Evolutionary conservation across 2,329 filamentous ascomycete species (phyloP), one percentile per base, ranked within the genome.

Genomic region (Colletotrichum tropicale): DNA sequence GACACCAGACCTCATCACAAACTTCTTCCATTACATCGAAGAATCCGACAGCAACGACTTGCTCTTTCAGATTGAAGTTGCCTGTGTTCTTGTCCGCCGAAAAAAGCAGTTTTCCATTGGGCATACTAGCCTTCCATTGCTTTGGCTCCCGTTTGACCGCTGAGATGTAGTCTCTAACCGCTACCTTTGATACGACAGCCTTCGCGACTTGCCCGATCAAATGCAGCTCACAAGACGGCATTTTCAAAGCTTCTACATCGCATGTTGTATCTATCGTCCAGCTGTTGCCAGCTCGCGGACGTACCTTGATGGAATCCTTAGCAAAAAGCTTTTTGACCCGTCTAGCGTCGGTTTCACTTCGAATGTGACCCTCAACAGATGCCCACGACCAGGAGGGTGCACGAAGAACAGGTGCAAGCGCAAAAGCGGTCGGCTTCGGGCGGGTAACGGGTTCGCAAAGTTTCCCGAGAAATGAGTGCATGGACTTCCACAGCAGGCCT

Each of bases 361-460:
- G 6, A 7, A 58, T 32, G 6, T n/a, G 71, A 8, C 71, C 71
- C 36, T 74, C 66, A 4, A 74, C 56, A 8, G 66, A 74, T 10
- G 71, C 71, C 71, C 71, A 74, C 3, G 71, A 74, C 71, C 71
- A 74, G 2, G 66, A 64, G 1, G 71, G 71, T 3, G 71, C 71
- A 32, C 71, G 71, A 8, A 64, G 24, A 4, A 70, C 71, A 9
- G 71, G 71, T 24, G 58, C n/a, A 8, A 58, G 71, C 0, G 71
- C 71, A 15, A 70, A 70, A 18, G 24, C 16, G 2, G 58, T 74
- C 6, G 71, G 66, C 9, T 28, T 32, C 12, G 66, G 71, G 7
- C 71, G 71, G 15, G 70, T 64, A 16, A 64, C 15, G 6, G 70
- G 4, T 64, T 38, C 13, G 21, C 68, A 13, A 36, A 18, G 34